A percentile compares a stretch with the other conserved stretches of the same genome.
Evolutionary conservation across 2,329 filamentous ascomycete genomes (phyloP).

Genomic region (Cercospora sp.): DNA sequence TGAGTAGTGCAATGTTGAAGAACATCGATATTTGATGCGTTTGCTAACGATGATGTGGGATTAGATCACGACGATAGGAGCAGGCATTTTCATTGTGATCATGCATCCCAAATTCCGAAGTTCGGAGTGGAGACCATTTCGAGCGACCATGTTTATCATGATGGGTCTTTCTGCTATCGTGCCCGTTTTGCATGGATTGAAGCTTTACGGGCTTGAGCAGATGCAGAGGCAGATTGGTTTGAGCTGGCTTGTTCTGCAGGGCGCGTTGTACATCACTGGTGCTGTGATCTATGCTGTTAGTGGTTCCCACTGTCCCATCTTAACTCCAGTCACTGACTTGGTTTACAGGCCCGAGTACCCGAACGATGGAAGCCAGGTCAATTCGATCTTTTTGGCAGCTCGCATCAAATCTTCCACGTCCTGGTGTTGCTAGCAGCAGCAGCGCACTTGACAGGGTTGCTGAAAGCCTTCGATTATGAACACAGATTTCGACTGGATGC

Average conservation of each 20-base stretch:
- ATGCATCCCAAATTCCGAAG: constrained; percentile 82
- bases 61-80: constrained; percentile 74
- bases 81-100: constrained; percentile 74
- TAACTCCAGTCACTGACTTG: not conserved
- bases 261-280: constrained; percentile 79
- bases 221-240: constrained; percentile 76
- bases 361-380: constrained; percentile 74
- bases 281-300: constrained; percentile 81
- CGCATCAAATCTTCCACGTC: constrained; percentile 94
- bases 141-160: constrained; percentile 83
- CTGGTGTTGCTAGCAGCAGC: constrained; percentile 80
- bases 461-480: constrained; percentile 82
- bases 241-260: constrained; percentile 76
- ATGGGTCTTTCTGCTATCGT: constrained; percentile 83
- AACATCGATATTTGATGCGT: not conserved
- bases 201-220: constrained; percentile 64
- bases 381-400: constrained; percentile 90
- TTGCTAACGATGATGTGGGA: constrained; percentile 2
- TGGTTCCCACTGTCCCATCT: constrained; percentile 19
- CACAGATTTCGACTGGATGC: constrained; percentile 48
- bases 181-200: constrained; percentile 75
- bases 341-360: constrained; percentile 68
- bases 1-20: constrained; percentile 38
- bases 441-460: constrained; percentile 76
- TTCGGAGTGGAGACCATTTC: constrained; percentile 78